Conservation (phyloP, 2,329 filamentous ascomycete species). For the Pyricularia pennisetigena region DNA sequence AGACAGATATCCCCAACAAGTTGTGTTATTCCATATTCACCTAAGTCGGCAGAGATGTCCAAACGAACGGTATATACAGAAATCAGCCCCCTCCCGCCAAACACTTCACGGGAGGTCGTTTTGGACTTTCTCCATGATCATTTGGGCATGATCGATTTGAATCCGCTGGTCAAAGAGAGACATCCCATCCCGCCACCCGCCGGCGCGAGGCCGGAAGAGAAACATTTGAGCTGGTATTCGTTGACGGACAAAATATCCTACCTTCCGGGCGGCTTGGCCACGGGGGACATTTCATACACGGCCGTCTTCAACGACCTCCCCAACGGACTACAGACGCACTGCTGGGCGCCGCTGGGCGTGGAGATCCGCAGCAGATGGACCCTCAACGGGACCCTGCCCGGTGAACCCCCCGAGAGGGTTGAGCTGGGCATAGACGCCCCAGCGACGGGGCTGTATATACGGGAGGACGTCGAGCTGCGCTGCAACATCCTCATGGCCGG, state of each 20-base stretch:
- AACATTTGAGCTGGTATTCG: constrained; percentile 65
- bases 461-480: constrained; percentile 77
- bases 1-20: not conserved
- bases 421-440: constrained; percentile 61
- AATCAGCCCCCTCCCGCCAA: constrained; percentile 64
- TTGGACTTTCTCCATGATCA: constrained; percentile 70
- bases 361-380: constrained; percentile 73
- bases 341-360: constrained; percentile 72
- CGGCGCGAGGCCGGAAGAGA: constrained; percentile 61
- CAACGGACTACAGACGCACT: constrained; percentile 69
- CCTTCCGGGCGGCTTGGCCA: constrained; percentile 54
- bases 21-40: not conserved
- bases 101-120: constrained; percentile 59
- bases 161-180: constrained; percentile 69
- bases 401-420: constrained; percentile 53
- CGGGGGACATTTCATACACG: constrained; percentile 65
- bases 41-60: constrained; percentile 40
- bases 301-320: constrained; percentile 70
- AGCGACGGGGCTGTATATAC: constrained; percentile 61
- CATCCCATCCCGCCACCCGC: constrained; percentile 57
- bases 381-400: constrained; percentile 60
- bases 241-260: constrained; percentile 70
- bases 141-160: constrained; percentile 76
- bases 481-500: constrained; percentile 67
- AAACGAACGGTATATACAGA: constrained; percentile 66